Evolutionary conservation across 139 green algal genomes (phyloP).

Genomic region (Penium margaritaceum): DNA sequence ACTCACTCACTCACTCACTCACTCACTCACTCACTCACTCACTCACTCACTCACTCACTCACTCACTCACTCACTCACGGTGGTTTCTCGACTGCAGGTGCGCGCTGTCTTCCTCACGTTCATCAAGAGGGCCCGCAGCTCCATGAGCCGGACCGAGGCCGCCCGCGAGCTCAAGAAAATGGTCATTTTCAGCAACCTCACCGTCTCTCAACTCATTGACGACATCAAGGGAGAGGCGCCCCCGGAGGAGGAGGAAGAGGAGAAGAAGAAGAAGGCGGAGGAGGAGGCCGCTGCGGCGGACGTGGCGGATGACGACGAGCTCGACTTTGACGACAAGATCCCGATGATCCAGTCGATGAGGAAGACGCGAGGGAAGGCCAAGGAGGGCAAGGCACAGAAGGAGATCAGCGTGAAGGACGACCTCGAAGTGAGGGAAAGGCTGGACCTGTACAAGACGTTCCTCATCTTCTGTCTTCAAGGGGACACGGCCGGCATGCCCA

Average conservation of each 20-base stretch:
- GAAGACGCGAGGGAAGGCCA: slow-evolving; percentile 15
- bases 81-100: slow-evolving; percentile 43
- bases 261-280: slow-evolving; percentile 16
- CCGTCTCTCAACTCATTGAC: slow-evolving; percentile 76
- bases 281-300: slow-evolving; percentile 20
- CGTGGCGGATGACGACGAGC: slow-evolving; percentile 34
- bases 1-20: no score
- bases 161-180: slow-evolving; percentile 83
- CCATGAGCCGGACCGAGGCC: slow-evolving; percentile 57
- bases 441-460: slow-evolving; percentile 90
- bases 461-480: slow-evolving; percentile 71
- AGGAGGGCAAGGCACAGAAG: slow-evolving; percentile 67
- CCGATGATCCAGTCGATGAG: slow-evolving; percentile 25
- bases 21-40: no score
- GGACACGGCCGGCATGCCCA: slow-evolving; percentile 78
- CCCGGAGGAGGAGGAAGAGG: not conserved
- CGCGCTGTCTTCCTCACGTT: slow-evolving; percentile 54
- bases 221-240: slow-evolving; percentile 52
- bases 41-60: no score
- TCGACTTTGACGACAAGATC: slow-evolving; percentile 49
- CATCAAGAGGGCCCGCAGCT: slow-evolving; percentile 54
- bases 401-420: slow-evolving; percentile 84
- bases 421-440: slow-evolving; percentile 63
- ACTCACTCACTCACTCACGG: no score
- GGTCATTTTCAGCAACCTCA: slow-evolving; percentile 84